Evolutionary conservation across 768 basidiomycete species (phyloP).

Genomic region (Omphalotus guepiniiformis): DNA sequence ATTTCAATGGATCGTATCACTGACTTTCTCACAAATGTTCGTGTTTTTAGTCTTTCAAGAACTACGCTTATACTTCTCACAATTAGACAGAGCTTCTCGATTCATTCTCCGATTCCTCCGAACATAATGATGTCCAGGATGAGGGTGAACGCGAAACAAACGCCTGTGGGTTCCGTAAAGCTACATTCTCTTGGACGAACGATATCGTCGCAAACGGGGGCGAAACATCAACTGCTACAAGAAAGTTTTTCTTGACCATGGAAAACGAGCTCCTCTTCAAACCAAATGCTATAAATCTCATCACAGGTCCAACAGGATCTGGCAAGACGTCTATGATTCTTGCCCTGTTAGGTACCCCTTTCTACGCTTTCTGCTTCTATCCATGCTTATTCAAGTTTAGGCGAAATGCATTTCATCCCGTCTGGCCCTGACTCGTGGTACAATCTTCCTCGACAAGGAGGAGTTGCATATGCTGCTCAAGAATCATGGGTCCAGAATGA

Average conservation of each 20-base stretch:
- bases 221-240: slow-evolving; percentile 1
- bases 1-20: not conserved
- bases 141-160: not conserved
- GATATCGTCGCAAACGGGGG: not conserved
- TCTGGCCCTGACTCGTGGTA: slow-evolving; percentile 37
- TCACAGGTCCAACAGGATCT: slow-evolving; percentile 35
- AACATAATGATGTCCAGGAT: not conserved
- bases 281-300: slow-evolving; percentile 34
- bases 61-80: not conserved
- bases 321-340: slow-evolving; percentile 46
- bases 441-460: slow-evolving; percentile 45
- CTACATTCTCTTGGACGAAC: slow-evolving; percentile 1
- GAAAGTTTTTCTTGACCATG: slow-evolving; percentile 34
- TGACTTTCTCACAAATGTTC: not conserved
- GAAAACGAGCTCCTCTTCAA: slow-evolving; percentile 40
- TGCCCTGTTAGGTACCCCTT: slow-evolving; percentile 33
- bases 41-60: not conserved
- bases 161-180: slow-evolving; percentile 1
- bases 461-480: slow-evolving; percentile 59
- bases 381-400: slow-evolving; percentile 3
- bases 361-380: not conserved
- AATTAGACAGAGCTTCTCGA: slow-evolving; percentile 2
- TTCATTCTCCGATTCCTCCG: not conserved
- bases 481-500: slow-evolving; percentile 63
- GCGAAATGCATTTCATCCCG: slow-evolving; percentile 44